Percentiles rank a stretch among this genome's conserved stretches.
These are phyloP conservation scores for Hymenotorrendiella dingleyae DNA, from an alignment of 2,329 filamentous ascomycete genomes.

Conservation along the genomic window DNA sequence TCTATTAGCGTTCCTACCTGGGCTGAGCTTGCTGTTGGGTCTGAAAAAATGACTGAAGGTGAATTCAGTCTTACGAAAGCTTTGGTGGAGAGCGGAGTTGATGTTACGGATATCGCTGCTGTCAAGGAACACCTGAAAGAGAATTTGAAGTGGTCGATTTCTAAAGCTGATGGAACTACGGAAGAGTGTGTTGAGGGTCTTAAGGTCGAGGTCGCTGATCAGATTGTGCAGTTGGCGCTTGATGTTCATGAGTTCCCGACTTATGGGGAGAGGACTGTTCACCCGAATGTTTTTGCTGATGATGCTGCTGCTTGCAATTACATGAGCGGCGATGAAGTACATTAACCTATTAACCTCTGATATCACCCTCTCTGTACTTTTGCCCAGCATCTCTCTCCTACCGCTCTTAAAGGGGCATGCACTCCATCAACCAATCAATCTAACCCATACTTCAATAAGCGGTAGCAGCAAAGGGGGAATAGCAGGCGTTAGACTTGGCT, in stretches of 20 bases:
- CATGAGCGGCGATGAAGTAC: too few relatives aligned
- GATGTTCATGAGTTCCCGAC: conserved; percentile 5
- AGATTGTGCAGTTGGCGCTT: not conserved
- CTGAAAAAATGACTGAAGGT: conserved; percentile 12
- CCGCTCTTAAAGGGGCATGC: too few relatives aligned
- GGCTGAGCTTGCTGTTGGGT: not conserved
- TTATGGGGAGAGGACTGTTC: conserved; percentile 5
- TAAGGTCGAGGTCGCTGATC: conserved; percentile 3
- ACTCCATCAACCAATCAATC: too few relatives aligned
- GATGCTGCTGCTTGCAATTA: too few relatives aligned
- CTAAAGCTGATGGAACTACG: conserved; percentile 10
- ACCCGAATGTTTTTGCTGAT: conserved; percentile 2
- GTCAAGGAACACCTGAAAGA: conserved; percentile 16
- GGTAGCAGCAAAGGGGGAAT: too few relatives aligned
- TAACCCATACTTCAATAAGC: too few relatives aligned
- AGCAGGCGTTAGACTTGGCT: too few relatives aligned
- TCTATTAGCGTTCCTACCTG: not conserved
- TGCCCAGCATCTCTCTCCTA: too few relatives aligned
- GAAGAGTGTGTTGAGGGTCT: not conserved
- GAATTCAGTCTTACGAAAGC: conserved; percentile 15
- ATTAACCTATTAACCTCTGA: too few relatives aligned
- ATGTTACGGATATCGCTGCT: conserved; percentile 9
- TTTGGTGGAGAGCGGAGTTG: conserved; percentile 9
- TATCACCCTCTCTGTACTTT: too few relatives aligned
- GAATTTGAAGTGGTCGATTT: conserved; percentile 20